Percentiles rank a stretch among this genome's conserved stretches.
phyloP scores from a whole-genome alignment of 768 basidiomycete species.

The Collybia sordida region DNA sequence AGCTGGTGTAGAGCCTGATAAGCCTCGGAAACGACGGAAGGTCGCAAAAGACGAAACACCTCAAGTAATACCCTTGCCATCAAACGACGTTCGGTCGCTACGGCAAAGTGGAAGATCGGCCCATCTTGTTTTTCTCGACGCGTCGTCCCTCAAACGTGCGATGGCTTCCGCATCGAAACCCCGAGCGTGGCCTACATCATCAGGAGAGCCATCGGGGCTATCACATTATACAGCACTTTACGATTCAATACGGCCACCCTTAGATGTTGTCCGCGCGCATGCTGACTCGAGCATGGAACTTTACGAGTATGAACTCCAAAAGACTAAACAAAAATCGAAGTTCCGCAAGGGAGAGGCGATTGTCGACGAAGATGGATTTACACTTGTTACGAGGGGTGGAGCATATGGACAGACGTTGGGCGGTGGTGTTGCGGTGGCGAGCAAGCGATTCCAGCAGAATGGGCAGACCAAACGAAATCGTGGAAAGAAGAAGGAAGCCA shows the following conservation, averaged over 20 bases:
- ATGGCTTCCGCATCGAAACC: conserved; percentile 54
- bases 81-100: conserved; percentile 48
- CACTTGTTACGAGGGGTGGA: conserved; percentile 89
- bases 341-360: conserved; percentile 85
- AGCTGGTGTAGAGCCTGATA: conserved; percentile 28
- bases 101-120: conserved; percentile 66
- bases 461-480: conserved; percentile 47
- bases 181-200: conserved; percentile 60
- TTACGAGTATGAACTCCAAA: conserved; percentile 72
- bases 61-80: conserved; percentile 61
- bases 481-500: conserved; percentile 55
- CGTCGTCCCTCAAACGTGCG: conserved; percentile 67
- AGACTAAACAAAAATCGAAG: conserved; percentile 58
- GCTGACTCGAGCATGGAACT: conserved; percentile 76
- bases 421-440: conserved; percentile 65
- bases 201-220: conserved; percentile 65
- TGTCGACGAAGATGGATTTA: conserved; percentile 94
- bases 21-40: conserved; percentile 41
- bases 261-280: conserved; percentile 72
- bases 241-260: conserved; percentile 67
- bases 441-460: conserved; percentile 66
- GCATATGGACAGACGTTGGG: conserved; percentile 87
- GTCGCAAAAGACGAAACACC: conserved; percentile 41
- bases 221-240: conserved; percentile 70
- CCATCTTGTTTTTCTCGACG: conserved; percentile 71